Base-by-base conservation (phyloP, 106 monocot species). In the Apostasia shenzhenica region DNA sequence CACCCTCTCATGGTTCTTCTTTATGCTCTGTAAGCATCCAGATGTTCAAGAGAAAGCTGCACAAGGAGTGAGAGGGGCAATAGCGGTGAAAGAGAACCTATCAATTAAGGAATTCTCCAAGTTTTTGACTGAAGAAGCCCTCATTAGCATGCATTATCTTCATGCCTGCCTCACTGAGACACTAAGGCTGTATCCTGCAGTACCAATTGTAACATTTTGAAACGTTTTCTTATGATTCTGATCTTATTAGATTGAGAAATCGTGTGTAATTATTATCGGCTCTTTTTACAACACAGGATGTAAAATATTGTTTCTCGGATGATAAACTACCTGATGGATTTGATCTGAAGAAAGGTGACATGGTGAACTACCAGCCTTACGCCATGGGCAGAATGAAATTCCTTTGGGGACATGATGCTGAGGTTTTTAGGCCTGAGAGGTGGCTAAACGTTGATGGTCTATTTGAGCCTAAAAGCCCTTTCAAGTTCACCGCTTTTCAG, bases 321-420 rank as follows among this genome's bases (percentile, higher is more conserved):
- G 88, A 89, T 49, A 68, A 45, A 1, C 52, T 88, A 12, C 88
- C 88, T 0, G 75, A 89, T 77, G 84, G 88, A 0, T 89, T 71
- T 41, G 39, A 45, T 7, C 46, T 79, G 26, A 71, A 14, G 44
- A 82, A 89, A 80, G 88, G 81, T 1, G 84, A 89, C 55, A 46
- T 81, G 4, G 58, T 89, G 68, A 46, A n/a, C 42, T 89, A 77
- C 47, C 67, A 77, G 41, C 84, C 85, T 40, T 89, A 76, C 42
- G 63, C 82, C 0, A 89, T 89, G 88, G 88, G 88, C 2, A 76
- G 88, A 72, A 85, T 89, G 84, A 70, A 77, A 53, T 76, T 39
- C 42, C 41, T 89, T 26, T 89, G 88, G 88, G 88, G 88, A 11
- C 64, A 84, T 4, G 85, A 89, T 73, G 88, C 88, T 8, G 88